Base-by-base conservation (phyloP, 306 rosid genomes). In the Astragalus membranaceus region DNA sequence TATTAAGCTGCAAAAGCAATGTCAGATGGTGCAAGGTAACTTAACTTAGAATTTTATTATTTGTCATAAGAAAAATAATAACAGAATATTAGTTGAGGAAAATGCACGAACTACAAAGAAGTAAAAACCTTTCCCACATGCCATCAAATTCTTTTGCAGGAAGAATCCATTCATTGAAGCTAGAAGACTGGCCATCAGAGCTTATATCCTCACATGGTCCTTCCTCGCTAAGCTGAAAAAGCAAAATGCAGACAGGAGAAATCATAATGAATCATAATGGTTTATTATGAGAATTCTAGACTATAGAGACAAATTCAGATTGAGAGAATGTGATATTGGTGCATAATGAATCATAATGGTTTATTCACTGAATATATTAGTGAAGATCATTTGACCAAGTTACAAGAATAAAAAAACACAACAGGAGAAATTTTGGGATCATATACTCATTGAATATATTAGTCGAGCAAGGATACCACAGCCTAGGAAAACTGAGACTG, bases 81-180 rank as follows among this genome's bases (percentile, higher is more conserved):
- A 47, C 46, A 64, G 41, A 8, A 51, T 44, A 75, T 13, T 35
- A 48, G 57, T 65, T 44, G 69, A 70, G 33, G 57, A 53, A 33
- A 56, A 58, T 64, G 67, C 52, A 72, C 7, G 26, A 54, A 75
- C 53, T 63, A 75, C 75, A 68, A 65, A 44, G 74, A 64, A 75
- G 67, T 59, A 69, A 58, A 65, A 57, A 90, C 98, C 98, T 94
- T 90, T 94, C 98, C 98, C 98, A 94, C 78, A 94, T 80, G 85
- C 98, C 98, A 81, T 90, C 95, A 72, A 94, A 94, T 80, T 90
- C 98, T 81, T 85, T 88, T 17, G 96, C 98, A 57, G 97, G 96
- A 84, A 94, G 97, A 77, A 84, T 83, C 97, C 98, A 94, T 81
- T 94, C 97, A 67, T 84, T 94, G 79, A 90, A 94, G 80, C 85